Percentiles rank a stretch among this genome's conserved stretches.
phyloP scores from a whole-genome alignment of 371 early-diverging fungal species.

The Rhizomucor pusillus region DNA sequence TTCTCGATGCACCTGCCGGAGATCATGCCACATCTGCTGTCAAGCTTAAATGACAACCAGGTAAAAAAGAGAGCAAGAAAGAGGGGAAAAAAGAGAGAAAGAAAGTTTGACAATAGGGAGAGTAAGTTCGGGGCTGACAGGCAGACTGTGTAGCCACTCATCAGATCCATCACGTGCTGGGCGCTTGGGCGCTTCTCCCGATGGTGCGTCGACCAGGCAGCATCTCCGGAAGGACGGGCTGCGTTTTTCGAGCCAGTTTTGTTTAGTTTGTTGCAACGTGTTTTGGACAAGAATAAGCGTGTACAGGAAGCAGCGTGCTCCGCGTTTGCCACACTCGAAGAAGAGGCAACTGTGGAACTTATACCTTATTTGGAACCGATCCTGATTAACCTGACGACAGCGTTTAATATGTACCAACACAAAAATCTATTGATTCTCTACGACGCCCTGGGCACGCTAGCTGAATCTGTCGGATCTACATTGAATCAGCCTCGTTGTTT shows the following conservation, averaged over 20 bases:
- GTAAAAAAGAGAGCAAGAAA: constrained; percentile 21
- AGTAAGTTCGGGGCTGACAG: not conserved
- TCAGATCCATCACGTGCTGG: constrained; percentile 96
- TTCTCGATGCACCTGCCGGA: constrained; percentile 86
- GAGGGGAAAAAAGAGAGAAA: constrained; percentile 3
- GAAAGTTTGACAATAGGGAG: constrained; percentile 2
- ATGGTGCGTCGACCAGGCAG: constrained; percentile 72
- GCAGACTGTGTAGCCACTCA: constrained; percentile 60
- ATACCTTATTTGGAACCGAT: constrained; percentile 85
- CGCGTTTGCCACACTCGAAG: constrained; percentile 91
- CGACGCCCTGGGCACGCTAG: constrained; percentile 92
- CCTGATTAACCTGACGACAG: constrained; percentile 68
- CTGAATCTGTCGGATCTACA: constrained; percentile 82
- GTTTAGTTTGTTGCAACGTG: constrained; percentile 69
- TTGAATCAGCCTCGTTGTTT: constrained; percentile 77
- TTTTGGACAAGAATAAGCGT: constrained; percentile 88
- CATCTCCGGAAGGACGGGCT: constrained; percentile 53
- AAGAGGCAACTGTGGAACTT: constrained; percentile 75
- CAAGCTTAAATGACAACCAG: constrained; percentile 73
- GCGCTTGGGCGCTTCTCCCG: constrained; percentile 87
- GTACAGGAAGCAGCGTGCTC: constrained; percentile 96
- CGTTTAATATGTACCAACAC: constrained; percentile 83
- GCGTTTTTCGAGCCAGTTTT: constrained; percentile 81
- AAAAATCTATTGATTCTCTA: constrained; percentile 89
- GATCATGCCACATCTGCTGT: constrained; percentile 78